Base-by-base conservation (phyloP, 2,329 filamentous ascomycete genomes). In the Pseudopyrenochaeta lycopersici region DNA sequence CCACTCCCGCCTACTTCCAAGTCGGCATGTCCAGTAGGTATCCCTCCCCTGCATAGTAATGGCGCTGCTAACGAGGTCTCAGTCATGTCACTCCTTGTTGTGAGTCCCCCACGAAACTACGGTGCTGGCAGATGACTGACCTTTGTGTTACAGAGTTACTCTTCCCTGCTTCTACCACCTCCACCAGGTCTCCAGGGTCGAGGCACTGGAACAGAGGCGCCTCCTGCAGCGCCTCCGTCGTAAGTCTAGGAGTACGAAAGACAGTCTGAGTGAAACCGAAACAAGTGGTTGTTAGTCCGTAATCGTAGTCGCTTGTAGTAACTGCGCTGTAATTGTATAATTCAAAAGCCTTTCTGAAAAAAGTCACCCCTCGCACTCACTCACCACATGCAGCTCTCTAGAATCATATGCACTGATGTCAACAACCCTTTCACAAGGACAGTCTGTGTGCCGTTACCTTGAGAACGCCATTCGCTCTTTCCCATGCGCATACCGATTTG, bases 11-110 rank as follows among this genome's bases (percentile, higher is more conserved):
- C 46, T 87, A 86, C 73, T 88, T 95, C 77, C 88, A 87, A 50
- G 87, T 95, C 50, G 84, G 88, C 76, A 95, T 96, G 90, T 87
- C 90, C 17, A 70, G 90, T 92, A 81, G 68, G 88, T 84, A 44
- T 11, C 21, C 36, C n/a, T 33, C 12, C 15, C 21, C 3, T 9
- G 11, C 7, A n/a, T 2, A 11, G 17, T 15, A 33, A 15, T 21
- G 35, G 11, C 12, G 2, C 21, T 46, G 32, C 62, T 66, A 56
- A 68, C 49, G 21, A 21, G 17, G 17, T 41, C 40, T 14, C 56
- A 76, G 72, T 78, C 54, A 76, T 82, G 75, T 78, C 79, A 23
- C 67, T 82, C 32, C 67, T 74, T 29, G 78, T 82, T 42, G 78
- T 80, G 70, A 68, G 78, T 76, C 52, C 29, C 33, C 27, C 23